Base-by-base conservation (phyloP, 2,329 filamentous ascomycete species). In the Claviceps cyperi region DNA sequence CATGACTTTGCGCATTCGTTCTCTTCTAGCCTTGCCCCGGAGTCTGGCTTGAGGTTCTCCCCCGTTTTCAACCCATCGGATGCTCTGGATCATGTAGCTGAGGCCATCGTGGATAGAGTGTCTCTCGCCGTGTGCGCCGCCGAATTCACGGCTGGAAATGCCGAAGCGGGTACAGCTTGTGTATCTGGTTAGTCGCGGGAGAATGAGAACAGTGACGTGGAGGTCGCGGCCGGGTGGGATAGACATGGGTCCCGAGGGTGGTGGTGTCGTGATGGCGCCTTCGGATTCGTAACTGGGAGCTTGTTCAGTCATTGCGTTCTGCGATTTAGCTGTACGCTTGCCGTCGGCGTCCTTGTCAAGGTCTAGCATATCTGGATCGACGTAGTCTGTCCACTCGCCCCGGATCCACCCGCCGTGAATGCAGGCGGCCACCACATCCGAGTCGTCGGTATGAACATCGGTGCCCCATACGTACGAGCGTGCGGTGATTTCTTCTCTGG, bases 361-460 rank as follows among this genome's bases (percentile, higher is more conserved):
- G 17, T 77, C 77, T 11, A 94, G 72, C 66, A 91, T 70, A 13
- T 73, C 70, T 1, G 79, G 72, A 57, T 92, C 85, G 1, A 92
- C 77, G 37, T 87, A 84, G 6, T 89, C 81, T 4, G 80, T 73
- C 84, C 90, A 95, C 58, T 90, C 87, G 36, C 91, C 91, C 41
- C 83, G 81, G 57, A 98, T 84, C 81, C 89, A 97, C 3, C 92
- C 92, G 1, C 83, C 82, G 64, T 98, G 92, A 44, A 98, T 91
- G 52, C 90, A 91, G 2, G 91, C 90, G 0, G 89, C 91, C 22
- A 98, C 77, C 0, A 92, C 81, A 61, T 98, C 92, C 0, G 89
- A 95, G 65, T 98, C 92, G 58, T 98, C 92, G 0, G 89, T 94
- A 62, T 97, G 97, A 6, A 98, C 77, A 38, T 94, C 90, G 0